phyloP scores from a whole-genome alignment of 805 yeast genomes.

The Wickerhamomyces alni region DNA sequence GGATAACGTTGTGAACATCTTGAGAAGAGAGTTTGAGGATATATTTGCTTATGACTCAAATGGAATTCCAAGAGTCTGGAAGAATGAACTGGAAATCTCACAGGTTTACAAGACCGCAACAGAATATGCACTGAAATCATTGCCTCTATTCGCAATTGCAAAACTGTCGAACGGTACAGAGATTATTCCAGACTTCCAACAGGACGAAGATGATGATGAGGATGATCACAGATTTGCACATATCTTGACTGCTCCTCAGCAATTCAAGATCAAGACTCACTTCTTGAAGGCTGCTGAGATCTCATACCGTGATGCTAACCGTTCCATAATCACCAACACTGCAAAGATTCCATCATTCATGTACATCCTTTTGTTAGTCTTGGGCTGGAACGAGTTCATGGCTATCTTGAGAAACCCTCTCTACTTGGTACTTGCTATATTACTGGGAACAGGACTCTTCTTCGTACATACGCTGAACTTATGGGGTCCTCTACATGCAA shows the following conservation, averaged over 20 bases:
- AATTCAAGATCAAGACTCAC: constrained; percentile 46
- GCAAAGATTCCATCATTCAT: constrained; percentile 83
- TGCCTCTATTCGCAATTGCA: constrained; percentile 55
- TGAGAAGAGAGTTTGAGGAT: constrained; percentile 80
- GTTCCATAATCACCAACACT: constrained; percentile 72
- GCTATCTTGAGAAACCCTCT: constrained; percentile 82
- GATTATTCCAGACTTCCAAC: constrained; percentile 53
- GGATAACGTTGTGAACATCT: constrained; percentile 56
- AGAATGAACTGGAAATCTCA: constrained; percentile 68
- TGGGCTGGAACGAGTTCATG: constrained; percentile 97
- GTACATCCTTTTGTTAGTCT: constrained; percentile 59
- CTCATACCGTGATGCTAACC: constrained; percentile 78
- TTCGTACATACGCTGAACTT: constrained; percentile 65
- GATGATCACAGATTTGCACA: constrained; percentile 41
- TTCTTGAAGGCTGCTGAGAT: constrained; percentile 76
- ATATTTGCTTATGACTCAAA: constrained; percentile 75
- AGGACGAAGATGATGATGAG: constrained; percentile 34
- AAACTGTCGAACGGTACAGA: constrained; percentile 45
- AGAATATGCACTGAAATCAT: constrained; percentile 43
- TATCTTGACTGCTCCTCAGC: constrained; percentile 51
- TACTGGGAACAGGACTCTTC: constrained; percentile 56
- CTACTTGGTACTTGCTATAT: constrained; percentile 56
- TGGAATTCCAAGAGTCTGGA: constrained; percentile 81
- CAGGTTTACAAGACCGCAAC: constrained; percentile 54
- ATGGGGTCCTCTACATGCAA: constrained; percentile 69